Base-by-base conservation (phyloP, 1,284 basidiomycete genomes). In the Neolentinus lepideus region DNA sequence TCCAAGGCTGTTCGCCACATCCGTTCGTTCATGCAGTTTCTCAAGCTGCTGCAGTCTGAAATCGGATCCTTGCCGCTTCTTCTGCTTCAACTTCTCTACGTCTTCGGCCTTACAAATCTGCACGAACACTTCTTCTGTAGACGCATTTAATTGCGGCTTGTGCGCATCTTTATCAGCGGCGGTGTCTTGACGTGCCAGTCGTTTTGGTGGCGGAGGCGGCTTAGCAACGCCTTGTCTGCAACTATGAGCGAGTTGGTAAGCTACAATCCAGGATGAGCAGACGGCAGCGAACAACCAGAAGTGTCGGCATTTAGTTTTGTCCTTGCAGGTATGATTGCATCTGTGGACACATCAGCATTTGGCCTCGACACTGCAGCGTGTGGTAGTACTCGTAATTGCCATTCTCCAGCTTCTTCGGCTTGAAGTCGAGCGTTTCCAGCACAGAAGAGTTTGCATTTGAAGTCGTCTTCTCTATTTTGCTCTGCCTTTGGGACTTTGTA, bases 291-390 rank as follows among this genome's bases (percentile, higher is more conserved):
- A 53, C 61, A 62, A 89, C 90, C 89, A 92, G 31, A 84, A 65
- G 71, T 92, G 89, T 25, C 84, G 78, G 64, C 90, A 92, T 48
- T 74, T 76, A 2, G 72, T 71, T 67, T 91, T 92, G 63, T 90
- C 81, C 64, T 85, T 89, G 74, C 90, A 92, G n/a, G 74, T 57
- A 62, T 92, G 90, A 60, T 88, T 88, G 63, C 90, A 92, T 56
- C 88, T 90, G 53, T 14, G 19, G 31, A 19, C n/a, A 36, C 33
- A 31, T 24, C 16, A 50, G 22, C 47, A 50, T 4, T n/a, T 21
- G 47, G 3, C 24, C 16, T 11, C 10, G 47, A 8, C 27, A 50
- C 6, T 21, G 22, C 11, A 16, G 33, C 21, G 46, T 53, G 29
- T 19, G 22, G 48, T 56, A 73, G 61, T 62, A 88, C 88, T 75